Evolutionary conservation across 257 asterid genomes (phyloP).

Genomic region (Paulownia fortunei): DNA sequence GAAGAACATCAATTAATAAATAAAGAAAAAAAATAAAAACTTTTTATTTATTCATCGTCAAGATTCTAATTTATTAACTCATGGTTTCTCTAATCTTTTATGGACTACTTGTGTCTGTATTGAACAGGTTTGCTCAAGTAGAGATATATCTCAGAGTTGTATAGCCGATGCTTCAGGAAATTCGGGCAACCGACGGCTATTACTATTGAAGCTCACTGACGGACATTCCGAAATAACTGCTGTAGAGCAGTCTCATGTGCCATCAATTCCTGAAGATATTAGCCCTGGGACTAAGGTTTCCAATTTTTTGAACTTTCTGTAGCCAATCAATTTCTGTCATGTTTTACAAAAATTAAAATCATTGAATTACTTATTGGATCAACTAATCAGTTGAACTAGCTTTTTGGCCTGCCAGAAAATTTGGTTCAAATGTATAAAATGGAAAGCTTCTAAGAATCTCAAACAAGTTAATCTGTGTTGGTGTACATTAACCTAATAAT

Average conservation of each 20-base stretch:
- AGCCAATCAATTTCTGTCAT: background rate
- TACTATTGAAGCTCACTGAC: slow-evolving; percentile 80
- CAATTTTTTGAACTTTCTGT: background rate
- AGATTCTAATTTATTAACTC: slow-evolving; percentile 16
- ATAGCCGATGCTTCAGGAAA: slow-evolving; percentile 59
- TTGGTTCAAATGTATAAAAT: background rate
- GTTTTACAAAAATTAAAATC: background rate
- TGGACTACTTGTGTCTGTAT: background rate
- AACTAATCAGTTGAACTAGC: slow-evolving; percentile 15
- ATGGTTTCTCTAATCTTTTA: background rate
- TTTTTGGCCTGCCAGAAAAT: slow-evolving; percentile 15
- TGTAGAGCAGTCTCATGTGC: slow-evolving; percentile 68
- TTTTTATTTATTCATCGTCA: background rate
- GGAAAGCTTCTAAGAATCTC: background rate
- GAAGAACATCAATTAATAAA: background rate
- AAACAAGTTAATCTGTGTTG: slow-evolving; percentile 1
- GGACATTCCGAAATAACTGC: slow-evolving; percentile 79
- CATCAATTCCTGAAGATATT: slow-evolving; percentile 68
- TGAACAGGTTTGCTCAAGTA: slow-evolving; percentile 61
- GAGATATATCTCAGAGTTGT: slow-evolving; percentile 69
- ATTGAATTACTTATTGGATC: background rate
- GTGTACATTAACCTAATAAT: slow-evolving; percentile 4
- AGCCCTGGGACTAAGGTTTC: slow-evolving; percentile 90
- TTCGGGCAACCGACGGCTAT: slow-evolving; percentile 56
- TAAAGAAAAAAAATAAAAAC: background rate